phyloP scores from a whole-genome alignment of 148 eudicot genomes.

The Rhododendron henanense region DNA sequence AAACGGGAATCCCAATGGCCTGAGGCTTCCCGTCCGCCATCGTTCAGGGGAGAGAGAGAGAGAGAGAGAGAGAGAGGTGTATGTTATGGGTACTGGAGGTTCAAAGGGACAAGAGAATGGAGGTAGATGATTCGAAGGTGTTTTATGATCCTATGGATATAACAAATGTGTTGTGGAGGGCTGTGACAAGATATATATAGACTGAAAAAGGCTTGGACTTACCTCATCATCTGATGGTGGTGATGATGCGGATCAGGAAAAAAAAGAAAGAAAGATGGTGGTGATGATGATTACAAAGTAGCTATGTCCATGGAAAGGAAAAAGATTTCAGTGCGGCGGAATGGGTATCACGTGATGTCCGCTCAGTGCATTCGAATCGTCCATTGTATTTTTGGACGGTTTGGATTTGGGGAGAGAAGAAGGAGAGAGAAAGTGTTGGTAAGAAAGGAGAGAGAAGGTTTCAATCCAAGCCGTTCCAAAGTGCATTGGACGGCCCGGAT shows the following conservation, averaged over 20 bases:
- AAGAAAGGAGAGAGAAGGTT: too few relatives aligned
- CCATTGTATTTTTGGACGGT: too few relatives aligned
- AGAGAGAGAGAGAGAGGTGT: background rate
- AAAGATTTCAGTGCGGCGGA: too few relatives aligned
- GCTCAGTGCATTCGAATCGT: too few relatives aligned
- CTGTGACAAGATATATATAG: background rate
- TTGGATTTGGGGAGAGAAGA: too few relatives aligned
- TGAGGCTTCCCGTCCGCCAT: conserved; percentile 17
- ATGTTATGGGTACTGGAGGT: background rate
- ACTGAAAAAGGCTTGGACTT: background rate
- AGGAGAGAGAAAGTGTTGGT: too few relatives aligned
- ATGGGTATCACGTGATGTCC: too few relatives aligned
- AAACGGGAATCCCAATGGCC: conserved; percentile 2
- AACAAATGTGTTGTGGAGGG: background rate
- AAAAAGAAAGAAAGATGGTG: too few relatives aligned
- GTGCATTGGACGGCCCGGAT: too few relatives aligned
- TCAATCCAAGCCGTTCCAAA: too few relatives aligned
- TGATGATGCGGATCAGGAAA: background rate
- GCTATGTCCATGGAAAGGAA: too few relatives aligned
- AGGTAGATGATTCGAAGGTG: background rate
- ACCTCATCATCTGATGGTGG: background rate
- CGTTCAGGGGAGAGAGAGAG: background rate
- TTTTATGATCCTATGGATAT: background rate
- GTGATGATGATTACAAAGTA: too few relatives aligned
- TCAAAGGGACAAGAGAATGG: background rate